Evolutionary conservation across 1,284 basidiomycete genomes (phyloP).

Genomic region (Ustilago lituana): DNA sequence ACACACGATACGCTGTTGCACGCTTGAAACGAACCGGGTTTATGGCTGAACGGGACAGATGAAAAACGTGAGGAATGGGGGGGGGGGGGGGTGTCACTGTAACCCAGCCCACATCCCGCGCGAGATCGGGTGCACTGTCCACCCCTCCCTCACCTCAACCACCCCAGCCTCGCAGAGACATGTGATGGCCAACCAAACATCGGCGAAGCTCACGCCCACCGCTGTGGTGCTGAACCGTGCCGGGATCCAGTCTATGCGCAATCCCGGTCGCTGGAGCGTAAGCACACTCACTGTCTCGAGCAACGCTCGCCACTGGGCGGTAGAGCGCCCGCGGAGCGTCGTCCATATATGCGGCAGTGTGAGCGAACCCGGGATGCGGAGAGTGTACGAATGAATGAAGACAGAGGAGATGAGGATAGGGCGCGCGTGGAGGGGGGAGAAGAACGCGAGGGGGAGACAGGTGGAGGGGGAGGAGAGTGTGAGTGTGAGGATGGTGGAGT

Average conservation of each 20-base stretch:
- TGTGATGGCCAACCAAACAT: constrained; percentile 6
- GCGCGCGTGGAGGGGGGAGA: constrained; percentile 2
- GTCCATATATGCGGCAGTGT: constrained; percentile 32
- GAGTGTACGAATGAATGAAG: constrained; percentile 3
- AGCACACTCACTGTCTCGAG: constrained; percentile 11
- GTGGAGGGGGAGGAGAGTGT: neutral
- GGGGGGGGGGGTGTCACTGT: neutral
- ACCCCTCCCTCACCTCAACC: neutral
- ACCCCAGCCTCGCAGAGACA: neutral
- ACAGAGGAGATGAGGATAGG: constrained; percentile 12
- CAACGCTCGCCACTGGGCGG: constrained; percentile 4
- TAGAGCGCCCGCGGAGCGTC: constrained; percentile 8
- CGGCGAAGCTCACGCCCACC: constrained; percentile 11
- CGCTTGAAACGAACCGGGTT: no score
- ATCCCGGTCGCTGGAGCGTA: constrained; percentile 15
- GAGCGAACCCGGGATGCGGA: neutral
- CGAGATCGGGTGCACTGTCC: constrained; percentile 12
- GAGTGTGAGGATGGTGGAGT: constrained; percentile 2
- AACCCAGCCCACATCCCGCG: constrained; percentile 21
- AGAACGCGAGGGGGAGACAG: constrained; percentile 29
- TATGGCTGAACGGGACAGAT: no score
- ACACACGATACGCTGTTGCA: no score
- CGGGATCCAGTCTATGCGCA: constrained; percentile 6
- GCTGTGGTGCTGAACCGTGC: constrained; percentile 2
- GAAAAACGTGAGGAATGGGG: no score